Percentiles rank a stretch among this genome's conserved stretches.
phyloP scores from a whole-genome alignment of 192 early-diverging fungal species.

The Spinellus fusiger region DNA sequence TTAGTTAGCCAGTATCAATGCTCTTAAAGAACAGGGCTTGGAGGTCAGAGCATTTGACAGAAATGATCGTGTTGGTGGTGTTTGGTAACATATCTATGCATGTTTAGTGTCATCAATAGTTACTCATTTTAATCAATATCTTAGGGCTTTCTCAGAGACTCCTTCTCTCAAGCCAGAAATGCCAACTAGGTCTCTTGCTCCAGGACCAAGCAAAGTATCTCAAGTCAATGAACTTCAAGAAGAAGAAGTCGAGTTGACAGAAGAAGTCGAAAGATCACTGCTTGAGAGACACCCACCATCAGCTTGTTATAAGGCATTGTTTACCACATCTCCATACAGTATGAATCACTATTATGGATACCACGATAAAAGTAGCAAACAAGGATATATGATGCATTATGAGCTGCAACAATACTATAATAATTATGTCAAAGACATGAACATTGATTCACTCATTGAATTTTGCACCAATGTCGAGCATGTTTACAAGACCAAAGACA shows the following conservation, averaged over 20 bases:
- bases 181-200: neutral
- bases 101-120: no score
- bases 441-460: slow-evolving; percentile 11
- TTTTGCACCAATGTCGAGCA: slow-evolving; percentile 15
- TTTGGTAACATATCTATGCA: no score
- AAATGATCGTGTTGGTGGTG: no score
- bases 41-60: no score
- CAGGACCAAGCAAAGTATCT: neutral
- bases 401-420: slow-evolving; percentile 7
- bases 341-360: neutral
- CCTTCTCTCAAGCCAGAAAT: slow-evolving; percentile 4
- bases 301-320: slow-evolving; percentile 7
- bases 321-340: neutral
- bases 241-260: slow-evolving; percentile 6
- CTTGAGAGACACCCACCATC: neutral
- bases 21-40: no score
- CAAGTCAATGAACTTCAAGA: slow-evolving; percentile 1
- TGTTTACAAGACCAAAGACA: slow-evolving; percentile 5
- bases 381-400: neutral
- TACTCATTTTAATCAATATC: no score
- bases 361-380: neutral
- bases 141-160: slow-evolving; percentile 8
- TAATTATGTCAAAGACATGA: slow-evolving; percentile 2
- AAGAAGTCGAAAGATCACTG: neutral
- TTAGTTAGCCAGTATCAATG: no score